A percentile compares a stretch with the other conserved stretches of the same genome.
Conservation (phyloP, 768 basidiomycete species). For the Tulasnella sp. region DNA sequence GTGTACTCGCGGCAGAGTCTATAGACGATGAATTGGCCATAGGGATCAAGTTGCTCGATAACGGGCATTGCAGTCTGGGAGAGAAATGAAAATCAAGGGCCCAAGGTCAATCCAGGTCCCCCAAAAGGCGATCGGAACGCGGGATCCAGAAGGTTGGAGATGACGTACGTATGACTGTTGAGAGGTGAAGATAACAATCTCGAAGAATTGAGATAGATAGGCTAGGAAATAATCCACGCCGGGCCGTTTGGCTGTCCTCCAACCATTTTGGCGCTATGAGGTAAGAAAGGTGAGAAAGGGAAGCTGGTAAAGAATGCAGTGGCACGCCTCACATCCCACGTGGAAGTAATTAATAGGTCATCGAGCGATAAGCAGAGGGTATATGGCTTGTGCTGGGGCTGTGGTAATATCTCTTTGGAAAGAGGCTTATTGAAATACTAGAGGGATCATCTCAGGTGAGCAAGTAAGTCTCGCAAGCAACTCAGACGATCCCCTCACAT, state of each 20-base stretch:
- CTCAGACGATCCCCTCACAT: slow-evolving; percentile 29
- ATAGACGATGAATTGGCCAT: slow-evolving; percentile 82
- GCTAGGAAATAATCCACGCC: slow-evolving; percentile 98
- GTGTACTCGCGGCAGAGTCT: slow-evolving; percentile 92
- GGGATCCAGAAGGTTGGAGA: neutral
- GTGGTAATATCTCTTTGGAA: slow-evolving; percentile 85
- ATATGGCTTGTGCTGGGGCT: slow-evolving; percentile 83
- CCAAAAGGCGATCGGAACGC: neutral
- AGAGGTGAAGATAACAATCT: slow-evolving; percentile 92
- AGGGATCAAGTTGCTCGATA: slow-evolving; percentile 90
- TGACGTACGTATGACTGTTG: slow-evolving; percentile 79
- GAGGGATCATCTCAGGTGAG: neutral
- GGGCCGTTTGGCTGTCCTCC: slow-evolving; percentile 96
- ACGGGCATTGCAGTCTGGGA: slow-evolving; percentile 81
- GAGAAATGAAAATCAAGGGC: neutral
- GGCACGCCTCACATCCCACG: slow-evolving; percentile 78
- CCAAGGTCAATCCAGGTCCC: neutral
- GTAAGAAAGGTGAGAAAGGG: slow-evolving; percentile 2
- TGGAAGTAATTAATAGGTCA: slow-evolving; percentile 83
- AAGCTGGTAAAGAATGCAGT: neutral
- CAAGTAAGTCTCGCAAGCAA: neutral
- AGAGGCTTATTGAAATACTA: slow-evolving; percentile 92
- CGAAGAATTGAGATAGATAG: slow-evolving; percentile 97
- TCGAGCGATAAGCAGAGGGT: slow-evolving; percentile 89
- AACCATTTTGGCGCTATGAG: slow-evolving; percentile 79